These are phyloP conservation scores for Aspergillus saccharolyticus DNA, from an alignment of 495 filamentous ascomycete species.

Conservation along the genomic window DNA sequence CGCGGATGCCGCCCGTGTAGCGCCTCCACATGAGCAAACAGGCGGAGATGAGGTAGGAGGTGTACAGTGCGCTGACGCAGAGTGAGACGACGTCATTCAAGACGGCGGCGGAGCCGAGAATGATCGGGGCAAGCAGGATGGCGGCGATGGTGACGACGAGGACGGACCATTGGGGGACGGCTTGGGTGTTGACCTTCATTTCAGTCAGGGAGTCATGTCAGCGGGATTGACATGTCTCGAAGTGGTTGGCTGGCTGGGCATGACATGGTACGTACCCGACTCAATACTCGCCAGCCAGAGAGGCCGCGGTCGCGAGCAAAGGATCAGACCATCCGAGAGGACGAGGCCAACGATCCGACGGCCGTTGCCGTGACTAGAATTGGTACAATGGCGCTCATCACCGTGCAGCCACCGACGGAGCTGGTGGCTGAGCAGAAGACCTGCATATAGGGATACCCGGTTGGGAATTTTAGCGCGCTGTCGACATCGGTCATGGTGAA, in stretches of 20 bases:
- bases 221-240: too few relatives aligned
- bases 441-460: conserved; percentile 45
- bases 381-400: conserved; percentile 41
- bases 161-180: conserved; percentile 19
- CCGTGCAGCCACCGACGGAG: conserved; percentile 34
- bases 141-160: conserved; percentile 25
- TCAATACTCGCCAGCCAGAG: conserved; percentile 38
- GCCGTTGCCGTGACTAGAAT: conserved; percentile 34
- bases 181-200: conserved; percentile 12
- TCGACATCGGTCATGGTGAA: conserved; percentile 44
- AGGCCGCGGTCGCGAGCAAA: conserved; percentile 50
- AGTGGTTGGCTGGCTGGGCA: too few relatives aligned
- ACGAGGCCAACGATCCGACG: conserved; percentile 43
- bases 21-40: conserved; percentile 42
- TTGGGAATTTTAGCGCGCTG: conserved; percentile 25
- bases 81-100: conserved; percentile 42
- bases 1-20: conserved; percentile 14
- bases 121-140: conserved; percentile 36
- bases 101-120: conserved; percentile 37
- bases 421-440: conserved; percentile 41
- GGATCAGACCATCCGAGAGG: conserved; percentile 49
- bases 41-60: conserved; percentile 36
- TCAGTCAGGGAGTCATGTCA: too few relatives aligned
- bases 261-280: conserved; percentile 30
- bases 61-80: conserved; percentile 33